Percentiles rank a stretch among this genome's conserved stretches.
Evolutionary conservation across 345 rosid genomes (phyloP).

Genomic region (Anastatica hierochuntica): DNA sequence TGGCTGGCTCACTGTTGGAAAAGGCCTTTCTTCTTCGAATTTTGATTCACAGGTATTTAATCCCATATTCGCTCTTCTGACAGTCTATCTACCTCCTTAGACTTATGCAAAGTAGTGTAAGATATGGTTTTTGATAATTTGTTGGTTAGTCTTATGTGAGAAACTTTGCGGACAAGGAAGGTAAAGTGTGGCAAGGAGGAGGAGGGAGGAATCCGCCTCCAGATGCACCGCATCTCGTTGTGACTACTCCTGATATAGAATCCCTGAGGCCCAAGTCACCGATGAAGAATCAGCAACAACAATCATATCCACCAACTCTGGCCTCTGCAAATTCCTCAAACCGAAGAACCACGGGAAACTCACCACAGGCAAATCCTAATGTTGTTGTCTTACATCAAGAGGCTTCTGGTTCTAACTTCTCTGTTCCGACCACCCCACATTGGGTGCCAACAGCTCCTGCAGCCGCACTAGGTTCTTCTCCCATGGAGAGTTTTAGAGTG

Average conservation of each 20-base stretch:
- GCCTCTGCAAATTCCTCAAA: conserved; percentile 45
- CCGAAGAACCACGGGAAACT: conserved; percentile 61
- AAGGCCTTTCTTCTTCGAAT: conserved; percentile 80
- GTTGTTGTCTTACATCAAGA: conserved; percentile 48
- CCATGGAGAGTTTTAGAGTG: conserved; percentile 55
- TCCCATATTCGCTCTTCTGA: neutral
- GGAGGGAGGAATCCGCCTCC: conserved; percentile 97
- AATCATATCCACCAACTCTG: conserved; percentile 54
- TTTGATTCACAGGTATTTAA: conserved; percentile 71
- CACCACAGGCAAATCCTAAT: conserved; percentile 63
- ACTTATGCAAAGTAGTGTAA: neutral
- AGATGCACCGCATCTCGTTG: conserved; percentile 75
- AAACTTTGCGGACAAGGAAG: conserved; percentile 83
- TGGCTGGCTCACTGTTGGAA: conserved; percentile 95
- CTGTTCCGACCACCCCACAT: conserved; percentile 45
- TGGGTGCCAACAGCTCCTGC: conserved; percentile 24
- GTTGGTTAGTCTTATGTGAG: conserved; percentile 46
- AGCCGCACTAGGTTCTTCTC: conserved; percentile 33
- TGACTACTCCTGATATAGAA: conserved; percentile 85
- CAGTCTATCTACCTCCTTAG: neutral
- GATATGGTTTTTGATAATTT: conserved; percentile 2
- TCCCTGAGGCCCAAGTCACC: conserved; percentile 90
- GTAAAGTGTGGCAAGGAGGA: conserved; percentile 98
- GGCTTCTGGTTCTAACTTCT: conserved; percentile 46
- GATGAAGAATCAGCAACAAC: conserved; percentile 92